Conservation (phyloP, 352 stramenopile genomes). For the Phytophthora melonis region DNA sequence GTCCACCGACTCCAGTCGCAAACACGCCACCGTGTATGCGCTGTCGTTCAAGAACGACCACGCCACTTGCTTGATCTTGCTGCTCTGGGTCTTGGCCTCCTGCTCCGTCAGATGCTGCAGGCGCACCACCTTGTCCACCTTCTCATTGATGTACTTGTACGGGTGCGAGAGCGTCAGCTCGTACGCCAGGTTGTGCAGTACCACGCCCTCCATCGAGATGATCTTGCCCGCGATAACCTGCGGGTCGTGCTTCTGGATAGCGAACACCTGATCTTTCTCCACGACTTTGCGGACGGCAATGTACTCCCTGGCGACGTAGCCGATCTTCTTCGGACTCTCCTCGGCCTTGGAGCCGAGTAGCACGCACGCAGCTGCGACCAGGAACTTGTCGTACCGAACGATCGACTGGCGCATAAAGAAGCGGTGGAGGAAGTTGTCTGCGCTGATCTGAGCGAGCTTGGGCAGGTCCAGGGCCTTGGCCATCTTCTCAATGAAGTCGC, state of each 20-base stretch:
- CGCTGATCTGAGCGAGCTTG: slow-evolving; percentile 86
- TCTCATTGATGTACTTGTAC: slow-evolving; percentile 91
- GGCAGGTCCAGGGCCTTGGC: slow-evolving; percentile 79
- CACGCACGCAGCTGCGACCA: slow-evolving; percentile 85
- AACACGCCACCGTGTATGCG: slow-evolving; percentile 85
- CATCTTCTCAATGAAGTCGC: slow-evolving; percentile 90
- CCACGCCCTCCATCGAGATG: slow-evolving; percentile 86
- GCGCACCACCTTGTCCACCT: slow-evolving; percentile 84
- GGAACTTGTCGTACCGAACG: slow-evolving; percentile 86
- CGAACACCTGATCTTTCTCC: slow-evolving; percentile 82
- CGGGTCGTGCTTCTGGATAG: slow-evolving; percentile 80
- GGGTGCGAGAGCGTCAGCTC: slow-evolving; percentile 87
- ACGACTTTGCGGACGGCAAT: slow-evolving; percentile 72
- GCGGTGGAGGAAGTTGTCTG: slow-evolving; percentile 89
- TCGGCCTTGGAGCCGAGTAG: slow-evolving; percentile 88
- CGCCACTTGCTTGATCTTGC: slow-evolving; percentile 87
- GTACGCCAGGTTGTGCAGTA: slow-evolving; percentile 86
- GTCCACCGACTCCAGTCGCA: slow-evolving; percentile 74
- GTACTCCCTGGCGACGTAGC: slow-evolving; percentile 79
- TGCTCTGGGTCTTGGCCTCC: slow-evolving; percentile 63
- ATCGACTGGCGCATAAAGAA: slow-evolving; percentile 91
- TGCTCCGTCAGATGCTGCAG: slow-evolving; percentile 66
- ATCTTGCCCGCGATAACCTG: slow-evolving; percentile 75
- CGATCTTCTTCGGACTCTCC: slow-evolving; percentile 84
- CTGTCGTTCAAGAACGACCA: slow-evolving; percentile 93